A percentile compares a stretch with the other conserved stretches of the same genome.
Evolutionary conservation across 345 rosid genomes (phyloP).

Genomic region (Bruguiera parviflora): DNA sequence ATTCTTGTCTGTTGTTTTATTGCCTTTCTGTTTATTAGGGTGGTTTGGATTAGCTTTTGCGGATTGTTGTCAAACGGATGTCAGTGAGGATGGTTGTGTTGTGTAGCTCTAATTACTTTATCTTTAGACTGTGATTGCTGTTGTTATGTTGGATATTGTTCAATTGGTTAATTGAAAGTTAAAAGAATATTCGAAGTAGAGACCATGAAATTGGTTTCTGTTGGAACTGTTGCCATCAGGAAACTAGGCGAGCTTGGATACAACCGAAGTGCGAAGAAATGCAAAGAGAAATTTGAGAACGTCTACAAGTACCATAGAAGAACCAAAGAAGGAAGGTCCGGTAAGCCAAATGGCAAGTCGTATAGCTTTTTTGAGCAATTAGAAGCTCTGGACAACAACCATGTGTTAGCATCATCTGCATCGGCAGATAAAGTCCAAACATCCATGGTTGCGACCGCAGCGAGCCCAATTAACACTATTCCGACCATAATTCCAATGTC

Average conservation of each 20-base stretch:
- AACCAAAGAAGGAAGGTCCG: constrained; percentile 29
- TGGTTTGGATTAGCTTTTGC: neutral
- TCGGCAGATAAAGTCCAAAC: constrained; percentile 15
- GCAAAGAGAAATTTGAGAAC: constrained; percentile 37
- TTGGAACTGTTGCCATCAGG: constrained; percentile 23
- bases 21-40: neutral
- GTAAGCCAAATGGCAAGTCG: constrained; percentile 22
- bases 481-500: constrained; percentile 14
- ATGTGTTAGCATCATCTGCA: neutral
- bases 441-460: constrained; percentile 2
- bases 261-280: constrained; percentile 32
- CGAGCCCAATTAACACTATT: constrained; percentile 13
- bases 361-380: constrained; percentile 33
- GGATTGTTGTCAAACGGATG: neutral
- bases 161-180: constrained; percentile 11
- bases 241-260: constrained; percentile 28
- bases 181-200: neutral
- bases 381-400: constrained; percentile 24
- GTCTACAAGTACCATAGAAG: constrained; percentile 33
- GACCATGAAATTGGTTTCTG: neutral
- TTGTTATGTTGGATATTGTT: constrained; percentile 12
- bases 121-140: neutral
- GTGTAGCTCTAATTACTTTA: neutral
- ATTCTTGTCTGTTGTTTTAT: neutral
- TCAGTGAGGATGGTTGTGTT: neutral